These are phyloP conservation scores for Meyerozyma elateridarum DNA, from an alignment of 1,139 yeast species.

Conservation along the genomic window DNA sequence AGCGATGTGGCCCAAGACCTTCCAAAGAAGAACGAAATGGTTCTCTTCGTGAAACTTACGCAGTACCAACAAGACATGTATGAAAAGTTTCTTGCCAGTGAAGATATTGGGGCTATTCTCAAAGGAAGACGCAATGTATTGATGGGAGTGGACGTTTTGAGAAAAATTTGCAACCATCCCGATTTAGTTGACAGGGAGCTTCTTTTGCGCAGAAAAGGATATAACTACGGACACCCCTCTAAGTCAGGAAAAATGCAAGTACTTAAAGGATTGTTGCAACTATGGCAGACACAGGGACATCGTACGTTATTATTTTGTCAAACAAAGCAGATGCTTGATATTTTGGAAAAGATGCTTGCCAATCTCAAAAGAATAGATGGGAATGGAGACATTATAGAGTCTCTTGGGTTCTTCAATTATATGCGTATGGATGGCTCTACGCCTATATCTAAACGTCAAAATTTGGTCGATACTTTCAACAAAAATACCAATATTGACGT, in stretches of 20 bases:
- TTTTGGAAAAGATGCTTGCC: conserved; percentile 59
- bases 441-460: conserved; percentile 69
- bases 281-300: conserved; percentile 78
- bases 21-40: conserved; percentile 93
- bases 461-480: conserved; percentile 77
- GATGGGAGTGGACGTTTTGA: conserved; percentile 81
- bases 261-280: conserved; percentile 62
- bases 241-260: conserved; percentile 93
- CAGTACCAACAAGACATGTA: conserved; percentile 70
- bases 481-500: conserved; percentile 51
- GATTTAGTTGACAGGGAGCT: conserved; percentile 66
- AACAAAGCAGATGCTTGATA: conserved; percentile 90
- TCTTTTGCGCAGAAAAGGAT: conserved; percentile 32
- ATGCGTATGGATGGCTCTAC: conserved; percentile 96
- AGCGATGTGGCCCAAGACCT: conserved; percentile 95
- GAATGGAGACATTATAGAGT: conserved; percentile 11
- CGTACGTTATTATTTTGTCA: conserved; percentile 83
- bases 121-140: conserved; percentile 77
- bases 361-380: conserved; percentile 30
- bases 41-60: conserved; percentile 82
- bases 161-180: conserved; percentile 96
- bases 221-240: conserved; percentile 56
- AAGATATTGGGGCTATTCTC: conserved; percentile 67
- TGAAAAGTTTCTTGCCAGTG: conserved; percentile 66
- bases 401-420: conserved; percentile 33